These are phyloP conservation scores for Metschnikowia drakensbergensis DNA, from an alignment of 805 yeast species.

Conservation along the genomic window DNA sequence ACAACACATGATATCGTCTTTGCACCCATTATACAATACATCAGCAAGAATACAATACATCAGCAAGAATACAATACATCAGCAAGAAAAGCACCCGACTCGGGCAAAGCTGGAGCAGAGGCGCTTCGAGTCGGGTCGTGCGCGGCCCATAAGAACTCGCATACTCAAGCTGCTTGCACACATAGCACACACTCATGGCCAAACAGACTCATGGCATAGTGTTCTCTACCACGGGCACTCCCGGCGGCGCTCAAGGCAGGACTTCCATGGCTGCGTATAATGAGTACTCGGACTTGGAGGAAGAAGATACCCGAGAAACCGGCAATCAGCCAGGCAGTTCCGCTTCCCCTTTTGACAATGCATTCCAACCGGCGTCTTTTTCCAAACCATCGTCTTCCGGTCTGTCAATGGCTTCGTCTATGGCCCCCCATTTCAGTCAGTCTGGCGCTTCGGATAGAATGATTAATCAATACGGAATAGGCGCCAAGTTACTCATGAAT, in stretches of 20 bases:
- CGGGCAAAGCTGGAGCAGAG: no score
- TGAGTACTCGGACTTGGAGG: conserved; percentile 16
- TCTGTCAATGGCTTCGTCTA: neutral
- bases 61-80: no score
- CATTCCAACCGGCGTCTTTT: neutral
- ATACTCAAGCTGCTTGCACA: neutral
- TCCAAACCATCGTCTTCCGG: neutral
- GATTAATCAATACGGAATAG: conserved; percentile 63
- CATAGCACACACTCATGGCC: neutral
- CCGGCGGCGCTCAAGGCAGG: neutral
- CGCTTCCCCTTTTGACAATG: neutral
- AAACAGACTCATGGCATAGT: neutral
- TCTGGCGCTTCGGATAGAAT: neutral
- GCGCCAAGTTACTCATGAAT: conserved; percentile 67
- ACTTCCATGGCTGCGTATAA: conserved; percentile 7
- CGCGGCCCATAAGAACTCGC: neutral
- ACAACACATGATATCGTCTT: no score
- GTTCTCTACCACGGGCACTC: neutral
- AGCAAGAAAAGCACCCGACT: no score
- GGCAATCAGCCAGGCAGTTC: neutral
- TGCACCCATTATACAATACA: no score
- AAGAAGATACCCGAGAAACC: conserved; percentile 6
- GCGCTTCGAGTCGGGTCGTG: neutral
- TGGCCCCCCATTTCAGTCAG: neutral
- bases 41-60: no score